Base-by-base conservation (phyloP, 306 rosid genomes). In the Castanea sativa region DNA sequence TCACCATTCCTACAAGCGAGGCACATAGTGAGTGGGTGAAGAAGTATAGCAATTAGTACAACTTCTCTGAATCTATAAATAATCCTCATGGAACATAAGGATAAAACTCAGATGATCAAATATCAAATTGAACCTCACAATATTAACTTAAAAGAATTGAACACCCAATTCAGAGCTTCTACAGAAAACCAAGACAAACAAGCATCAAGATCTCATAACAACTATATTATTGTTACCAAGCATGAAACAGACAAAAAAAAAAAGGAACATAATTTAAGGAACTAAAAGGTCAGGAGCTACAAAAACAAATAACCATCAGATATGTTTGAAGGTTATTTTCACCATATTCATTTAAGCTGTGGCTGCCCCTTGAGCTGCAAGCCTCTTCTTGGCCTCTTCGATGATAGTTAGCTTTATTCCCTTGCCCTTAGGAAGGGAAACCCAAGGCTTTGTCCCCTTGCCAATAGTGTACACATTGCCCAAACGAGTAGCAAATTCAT, bases 361-460 rank as follows among this genome's bases (percentile, higher is more conserved):
- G 45, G 87, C 20, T 15, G 94, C 85, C 73, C 85, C 87, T 82
- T 82, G 94, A 55, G 97, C 84, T 0, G 94, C 85, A 76, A 78
- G 87, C 88, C 97, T 88, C 75, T 87, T 92, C 79, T 88, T 87
- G 18, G 92, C 92, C 80, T 92, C 94, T 80, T 92, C 98, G 68
- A 93, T 84, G 80, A 93, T 87, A 11, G 92, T 33, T 12, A 93
- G 78, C 83, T 93, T 93, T 55, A 93, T 89, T 81, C 98, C 98
- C 88, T 89, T 93, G 14, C 97, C 94, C 91, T 90, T 90, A 4
- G 94, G 94, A 32, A 92, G 90, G 3, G 93, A 78, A 1, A 87
- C 60, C 97, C 91, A 87, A 4, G 97, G 92, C 57, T 88, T 92
- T 4, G 88, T 75, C 0, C 94, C 97, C 88, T 92, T 92, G 76